Evolutionary conservation across 305 asterid species (phyloP).

Genomic region (Fraxinus latifolia): DNA sequence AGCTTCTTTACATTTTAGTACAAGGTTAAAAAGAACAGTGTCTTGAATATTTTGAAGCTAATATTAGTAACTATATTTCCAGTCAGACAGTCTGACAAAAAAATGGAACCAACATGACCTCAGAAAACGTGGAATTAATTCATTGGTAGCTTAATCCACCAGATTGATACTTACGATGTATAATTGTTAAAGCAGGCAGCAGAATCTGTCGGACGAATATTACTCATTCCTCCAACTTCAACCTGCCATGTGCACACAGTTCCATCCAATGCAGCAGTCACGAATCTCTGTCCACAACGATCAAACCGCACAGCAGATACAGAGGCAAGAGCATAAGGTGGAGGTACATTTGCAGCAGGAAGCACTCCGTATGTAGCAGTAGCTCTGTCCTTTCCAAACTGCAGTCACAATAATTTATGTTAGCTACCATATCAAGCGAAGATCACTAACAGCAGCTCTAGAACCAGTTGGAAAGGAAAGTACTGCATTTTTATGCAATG

Average conservation of each 20-base stretch:
- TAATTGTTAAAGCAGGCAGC: conserved; percentile 86
- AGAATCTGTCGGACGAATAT: conserved; percentile 82
- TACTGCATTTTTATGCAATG: not conserved
- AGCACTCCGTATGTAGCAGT: conserved; percentile 95
- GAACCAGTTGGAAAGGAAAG: conserved; percentile 17
- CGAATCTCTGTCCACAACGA: conserved; percentile 90
- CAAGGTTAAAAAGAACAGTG: not conserved
- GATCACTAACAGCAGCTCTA: not conserved
- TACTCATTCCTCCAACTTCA: conserved; percentile 98
- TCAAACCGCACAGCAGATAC: conserved; percentile 85
- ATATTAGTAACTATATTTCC: not conserved
- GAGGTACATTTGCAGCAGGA: conserved; percentile 94
- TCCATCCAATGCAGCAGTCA: conserved; percentile 92
- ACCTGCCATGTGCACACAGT: conserved; percentile 98
- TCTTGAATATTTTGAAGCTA: not conserved
- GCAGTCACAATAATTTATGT: conserved; percentile 36
- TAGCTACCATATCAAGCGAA: conserved; percentile 16
- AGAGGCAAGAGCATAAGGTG: conserved; percentile 91
- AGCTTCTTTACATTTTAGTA: not conserved
- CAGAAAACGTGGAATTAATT: conserved; percentile 15
- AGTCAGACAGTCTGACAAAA: conserved; percentile 6
- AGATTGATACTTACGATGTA: conserved; percentile 63
- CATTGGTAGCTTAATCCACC: conserved; percentile 17
- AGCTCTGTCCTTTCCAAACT: conserved; percentile 91
- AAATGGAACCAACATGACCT: conserved; percentile 7